These are phyloP conservation scores for Globisporangium recalcitrans DNA, from an alignment of 352 stramenopile genomes.

Conservation along the genomic window DNA sequence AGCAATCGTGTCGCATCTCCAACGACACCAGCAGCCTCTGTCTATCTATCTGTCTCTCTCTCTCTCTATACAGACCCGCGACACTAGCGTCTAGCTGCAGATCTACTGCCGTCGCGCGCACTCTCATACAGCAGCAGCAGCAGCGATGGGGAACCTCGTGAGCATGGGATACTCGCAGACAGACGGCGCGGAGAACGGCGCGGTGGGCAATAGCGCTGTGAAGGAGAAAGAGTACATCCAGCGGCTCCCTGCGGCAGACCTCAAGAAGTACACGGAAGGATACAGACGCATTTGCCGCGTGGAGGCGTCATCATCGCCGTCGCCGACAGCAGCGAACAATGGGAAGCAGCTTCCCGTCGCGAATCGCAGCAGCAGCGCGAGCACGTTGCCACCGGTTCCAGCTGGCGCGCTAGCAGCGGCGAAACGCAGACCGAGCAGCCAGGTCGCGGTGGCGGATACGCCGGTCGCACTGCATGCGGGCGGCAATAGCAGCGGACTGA, in stretches of 20 bases:
- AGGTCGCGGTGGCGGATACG: constrained; percentile 5
- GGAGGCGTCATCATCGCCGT: constrained; percentile 17
- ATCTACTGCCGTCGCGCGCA: no score
- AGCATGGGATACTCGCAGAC: constrained; percentile 35
- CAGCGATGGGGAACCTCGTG: constrained; percentile 72
- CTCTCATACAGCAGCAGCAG: neutral
- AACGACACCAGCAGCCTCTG: neutral
- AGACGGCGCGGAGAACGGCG: constrained; percentile 10
- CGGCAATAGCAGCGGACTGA: constrained; percentile 21
- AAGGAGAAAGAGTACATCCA: constrained; percentile 42
- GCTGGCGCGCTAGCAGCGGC: neutral
- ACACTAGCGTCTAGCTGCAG: neutral
- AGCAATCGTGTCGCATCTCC: neutral
- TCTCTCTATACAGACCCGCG: neutral
- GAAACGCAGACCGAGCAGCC: constrained; percentile 9
- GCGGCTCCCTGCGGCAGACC: constrained; percentile 46
- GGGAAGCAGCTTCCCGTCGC: neutral
- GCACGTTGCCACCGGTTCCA: neutral
- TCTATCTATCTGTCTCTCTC: neutral
- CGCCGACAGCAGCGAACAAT: constrained; percentile 10
- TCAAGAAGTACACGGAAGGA: constrained; percentile 68
- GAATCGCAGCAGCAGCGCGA: constrained; percentile 19
- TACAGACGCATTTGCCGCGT: constrained; percentile 68
- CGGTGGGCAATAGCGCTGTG: constrained; percentile 1
- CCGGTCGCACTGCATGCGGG: neutral